Evolutionary conservation across 2,329 filamentous ascomycete species (phyloP).

Genomic region (Fusarium cyanostomum): DNA sequence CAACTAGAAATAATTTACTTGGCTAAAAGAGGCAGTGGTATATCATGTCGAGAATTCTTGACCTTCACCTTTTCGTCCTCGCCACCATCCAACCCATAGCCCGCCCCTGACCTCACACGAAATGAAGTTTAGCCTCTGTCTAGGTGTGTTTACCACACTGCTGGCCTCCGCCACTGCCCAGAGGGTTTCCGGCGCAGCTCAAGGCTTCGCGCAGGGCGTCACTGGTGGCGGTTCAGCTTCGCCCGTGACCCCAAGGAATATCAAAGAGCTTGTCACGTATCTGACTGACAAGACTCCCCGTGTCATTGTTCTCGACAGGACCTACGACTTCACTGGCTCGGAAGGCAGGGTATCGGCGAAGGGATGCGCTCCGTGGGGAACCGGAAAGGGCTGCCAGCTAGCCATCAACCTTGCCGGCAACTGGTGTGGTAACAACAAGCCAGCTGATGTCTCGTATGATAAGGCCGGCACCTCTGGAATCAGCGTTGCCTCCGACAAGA

Average conservation of each 20-base stretch:
- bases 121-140: not conserved
- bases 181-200: constrained; percentile 12
- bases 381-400: constrained; percentile 27
- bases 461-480: constrained; percentile 18
- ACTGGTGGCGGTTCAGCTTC: constrained; percentile 24
- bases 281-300: constrained; percentile 41
- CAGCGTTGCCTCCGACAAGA: constrained; percentile 52
- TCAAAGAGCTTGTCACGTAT: constrained; percentile 20
- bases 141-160: not conserved
- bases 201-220: constrained; percentile 26
- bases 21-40: no score
- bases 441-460: constrained; percentile 8
- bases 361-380: constrained; percentile 35
- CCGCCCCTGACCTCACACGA: no score
- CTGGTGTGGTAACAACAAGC: constrained; percentile 10
- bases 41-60: no score
- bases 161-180: not conserved
- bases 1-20: no score
- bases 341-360: constrained; percentile 36
- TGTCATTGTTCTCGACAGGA: constrained; percentile 50
- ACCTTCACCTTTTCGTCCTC: no score
- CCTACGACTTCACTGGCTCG: constrained; percentile 40
- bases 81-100: no score
- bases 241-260: constrained; percentile 23
- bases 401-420: constrained; percentile 40